These are phyloP conservation scores for Xerocomus spinulosus DNA, from an alignment of 768 basidiomycete genomes.

Conservation along the genomic window DNA sequence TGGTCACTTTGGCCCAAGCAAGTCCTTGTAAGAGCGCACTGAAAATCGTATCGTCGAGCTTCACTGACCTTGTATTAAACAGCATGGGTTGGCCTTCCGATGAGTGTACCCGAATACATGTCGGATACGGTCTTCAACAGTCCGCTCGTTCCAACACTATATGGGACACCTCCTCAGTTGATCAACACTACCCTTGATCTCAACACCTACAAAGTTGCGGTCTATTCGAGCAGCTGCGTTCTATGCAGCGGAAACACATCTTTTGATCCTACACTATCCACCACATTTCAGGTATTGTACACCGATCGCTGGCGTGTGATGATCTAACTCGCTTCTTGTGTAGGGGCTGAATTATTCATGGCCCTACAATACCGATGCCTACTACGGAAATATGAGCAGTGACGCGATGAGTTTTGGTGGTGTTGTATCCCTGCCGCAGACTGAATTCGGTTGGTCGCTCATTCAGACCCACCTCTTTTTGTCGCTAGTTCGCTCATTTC, in stretches of 20 bases:
- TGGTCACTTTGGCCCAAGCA: background rate
- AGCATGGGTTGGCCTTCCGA: conserved; percentile 18
- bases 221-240: conserved; percentile 20
- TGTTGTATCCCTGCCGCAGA: conserved; percentile 8
- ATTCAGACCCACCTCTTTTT: background rate
- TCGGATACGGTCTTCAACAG: conserved; percentile 12
- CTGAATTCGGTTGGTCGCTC: conserved; percentile 12
- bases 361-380: conserved; percentile 6
- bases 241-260: conserved; percentile 18
- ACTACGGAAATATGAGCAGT: conserved; percentile 11
- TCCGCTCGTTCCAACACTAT: conserved; percentile 15
- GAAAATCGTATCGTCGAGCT: background rate
- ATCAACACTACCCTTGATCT: conserved; percentile 17
- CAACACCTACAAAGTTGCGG: conserved; percentile 14
- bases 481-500: background rate
- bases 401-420: conserved; percentile 17
- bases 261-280: conserved; percentile 12
- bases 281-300: conserved; percentile 12
- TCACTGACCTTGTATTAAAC: background rate
- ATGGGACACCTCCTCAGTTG: conserved; percentile 15
- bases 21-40: conserved; percentile 3
- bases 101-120: conserved; percentile 10
- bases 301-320: background rate
- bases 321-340: background rate
- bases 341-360: conserved; percentile 12